phyloP scores from a whole-genome alignment of 768 basidiomycete species.

The Tulasnella sp. region DNA sequence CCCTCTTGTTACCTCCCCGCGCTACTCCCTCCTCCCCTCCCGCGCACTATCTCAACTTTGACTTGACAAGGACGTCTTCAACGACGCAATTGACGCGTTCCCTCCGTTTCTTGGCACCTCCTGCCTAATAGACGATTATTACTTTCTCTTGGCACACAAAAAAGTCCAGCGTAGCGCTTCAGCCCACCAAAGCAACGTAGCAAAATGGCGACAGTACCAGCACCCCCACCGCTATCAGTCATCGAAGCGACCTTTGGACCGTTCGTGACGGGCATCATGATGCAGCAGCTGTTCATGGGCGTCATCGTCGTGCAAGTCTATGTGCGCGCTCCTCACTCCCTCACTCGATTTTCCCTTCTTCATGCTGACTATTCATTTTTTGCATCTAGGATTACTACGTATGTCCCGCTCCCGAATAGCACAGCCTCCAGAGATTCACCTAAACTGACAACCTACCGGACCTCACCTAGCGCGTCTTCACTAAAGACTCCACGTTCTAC shows the following conservation, averaged over 20 bases:
- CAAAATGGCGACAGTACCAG: not conserved
- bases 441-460: not conserved
- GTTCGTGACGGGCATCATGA: constrained; percentile 28
- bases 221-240: not conserved
- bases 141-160: not conserved
- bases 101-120: not conserved
- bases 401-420: not conserved
- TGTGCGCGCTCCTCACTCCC: not conserved
- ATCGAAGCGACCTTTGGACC: constrained; percentile 25
- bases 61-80: not conserved
- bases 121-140: not conserved
- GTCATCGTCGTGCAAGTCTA: constrained; percentile 23
- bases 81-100: not conserved
- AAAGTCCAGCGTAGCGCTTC: not conserved
- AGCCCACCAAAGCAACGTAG: not conserved
- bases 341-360: not conserved
- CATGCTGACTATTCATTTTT: not conserved
- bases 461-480: not conserved
- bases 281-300: constrained; percentile 27
- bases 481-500: constrained; percentile 12
- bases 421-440: not conserved
- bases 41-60: not conserved
- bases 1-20: not conserved
- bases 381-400: constrained; percentile 20
- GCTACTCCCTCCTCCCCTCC: not conserved